Evolutionary conservation across 257 asterid species (phyloP).

Genomic region (Datura wrightii): DNA sequence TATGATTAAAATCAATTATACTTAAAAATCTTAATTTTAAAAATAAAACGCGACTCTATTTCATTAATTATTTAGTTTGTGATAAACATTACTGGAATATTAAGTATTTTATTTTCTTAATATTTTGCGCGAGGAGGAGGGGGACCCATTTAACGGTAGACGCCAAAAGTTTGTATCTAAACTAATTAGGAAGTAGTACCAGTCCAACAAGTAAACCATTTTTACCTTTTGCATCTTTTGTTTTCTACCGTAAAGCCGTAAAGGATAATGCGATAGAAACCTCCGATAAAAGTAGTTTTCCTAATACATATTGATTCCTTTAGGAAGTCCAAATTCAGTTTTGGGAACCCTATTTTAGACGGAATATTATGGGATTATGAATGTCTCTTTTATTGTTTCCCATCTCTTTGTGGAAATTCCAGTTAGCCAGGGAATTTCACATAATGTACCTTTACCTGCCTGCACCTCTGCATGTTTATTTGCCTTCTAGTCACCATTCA

Average conservation of each 20-base stretch:
- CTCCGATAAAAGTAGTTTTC: neutral
- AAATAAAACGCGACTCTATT: no score
- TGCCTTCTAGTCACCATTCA: neutral
- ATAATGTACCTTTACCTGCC: neutral
- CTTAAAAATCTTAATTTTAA: no score
- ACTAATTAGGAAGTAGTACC: no score
- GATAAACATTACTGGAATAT: no score
- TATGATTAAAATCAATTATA: no score
- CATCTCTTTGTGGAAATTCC: neutral
- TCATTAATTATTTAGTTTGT: no score
- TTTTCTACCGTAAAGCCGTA: neutral
- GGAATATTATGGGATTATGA: neutral
- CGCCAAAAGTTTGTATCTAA: no score
- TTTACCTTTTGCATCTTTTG: neutral
- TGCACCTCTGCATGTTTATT: neutral
- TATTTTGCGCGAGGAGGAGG: no score
- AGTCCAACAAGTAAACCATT: neutral
- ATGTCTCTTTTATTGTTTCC: neutral
- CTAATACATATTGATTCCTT: neutral
- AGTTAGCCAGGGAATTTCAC: neutral
- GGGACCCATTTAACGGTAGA: no score
- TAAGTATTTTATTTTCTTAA: no score
- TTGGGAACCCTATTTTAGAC: neutral
- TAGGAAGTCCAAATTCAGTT: conserved; percentile 19
- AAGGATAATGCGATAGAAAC: neutral